Percentiles rank a stretch among this genome's conserved stretches.
Conservation (phyloP, 2,329 filamentous ascomycete genomes). For the Claviceps arundinis region DNA sequence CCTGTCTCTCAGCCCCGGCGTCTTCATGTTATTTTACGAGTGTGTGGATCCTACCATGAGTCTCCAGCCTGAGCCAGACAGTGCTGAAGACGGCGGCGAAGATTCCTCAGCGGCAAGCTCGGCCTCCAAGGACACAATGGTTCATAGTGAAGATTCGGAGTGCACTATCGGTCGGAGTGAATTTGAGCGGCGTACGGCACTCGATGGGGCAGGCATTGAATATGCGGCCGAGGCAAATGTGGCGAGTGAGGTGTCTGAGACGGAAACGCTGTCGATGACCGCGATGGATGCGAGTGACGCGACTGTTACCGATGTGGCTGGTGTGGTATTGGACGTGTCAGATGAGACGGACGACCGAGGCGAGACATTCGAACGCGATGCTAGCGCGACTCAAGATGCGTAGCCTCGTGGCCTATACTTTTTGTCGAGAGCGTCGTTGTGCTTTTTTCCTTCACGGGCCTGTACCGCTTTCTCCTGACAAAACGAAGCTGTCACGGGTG, state of each 20-base stretch:
- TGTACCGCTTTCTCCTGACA: too few species aligned
- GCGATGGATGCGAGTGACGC: slow-evolving; percentile 1
- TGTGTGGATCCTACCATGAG: slow-evolving; percentile 43
- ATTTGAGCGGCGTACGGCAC: not conserved
- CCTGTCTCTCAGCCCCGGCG: slow-evolving; percentile 56
- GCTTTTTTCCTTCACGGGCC: not conserved
- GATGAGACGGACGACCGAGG: slow-evolving; percentile 3
- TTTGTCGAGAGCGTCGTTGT: not conserved
- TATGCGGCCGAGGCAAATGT: not conserved
- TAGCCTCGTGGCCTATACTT: not conserved
- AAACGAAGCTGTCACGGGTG: not conserved
- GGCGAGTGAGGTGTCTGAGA: slow-evolving; percentile 1
- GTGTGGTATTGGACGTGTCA: slow-evolving; percentile 1
- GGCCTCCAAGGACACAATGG: not conserved
- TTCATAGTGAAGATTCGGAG: not conserved
- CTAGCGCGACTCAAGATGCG: not conserved
- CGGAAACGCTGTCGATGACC: not conserved
- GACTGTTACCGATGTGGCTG: not conserved
- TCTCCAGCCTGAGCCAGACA: slow-evolving; percentile 19
- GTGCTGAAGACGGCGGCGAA: slow-evolving; percentile 10
- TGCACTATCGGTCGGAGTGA: not conserved
- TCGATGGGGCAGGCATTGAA: not conserved
- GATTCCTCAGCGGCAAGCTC: not conserved
- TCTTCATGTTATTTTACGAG: slow-evolving; percentile 98
- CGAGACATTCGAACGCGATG: not conserved